These are phyloP conservation scores for Cryptococcus amylolentus DNA, from an alignment of 1,284 basidiomycete genomes.

Conservation along the genomic window DNA sequence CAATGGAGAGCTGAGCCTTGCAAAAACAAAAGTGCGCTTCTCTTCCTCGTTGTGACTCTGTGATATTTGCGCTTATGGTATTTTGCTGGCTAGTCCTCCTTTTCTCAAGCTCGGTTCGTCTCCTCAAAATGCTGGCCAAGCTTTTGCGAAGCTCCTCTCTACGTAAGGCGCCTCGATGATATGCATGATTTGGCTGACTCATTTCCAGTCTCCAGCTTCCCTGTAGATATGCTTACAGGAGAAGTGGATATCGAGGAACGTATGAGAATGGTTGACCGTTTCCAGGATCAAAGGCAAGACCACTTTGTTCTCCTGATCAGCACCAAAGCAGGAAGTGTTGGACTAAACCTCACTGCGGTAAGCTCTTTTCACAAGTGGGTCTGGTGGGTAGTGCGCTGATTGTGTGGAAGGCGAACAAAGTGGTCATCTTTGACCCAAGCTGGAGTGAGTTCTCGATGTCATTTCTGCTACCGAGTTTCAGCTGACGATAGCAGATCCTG, in stretches of 20 bases:
- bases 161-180: conserved; percentile 35
- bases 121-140: conserved; percentile 51
- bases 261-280: conserved; percentile 51
- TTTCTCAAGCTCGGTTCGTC: conserved; percentile 52
- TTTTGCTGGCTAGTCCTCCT: conserved; percentile 42
- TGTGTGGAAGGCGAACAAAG: conserved; percentile 46
- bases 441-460: conserved; percentile 40
- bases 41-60: not conserved
- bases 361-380: conserved; percentile 4
- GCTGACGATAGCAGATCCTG: conserved; percentile 36
- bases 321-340: conserved; percentile 44
- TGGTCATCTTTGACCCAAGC: conserved; percentile 51
- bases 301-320: conserved; percentile 50
- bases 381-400: not conserved
- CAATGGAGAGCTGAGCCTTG: conserved; percentile 49
- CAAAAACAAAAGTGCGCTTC: conserved; percentile 43
- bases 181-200: conserved; percentile 17
- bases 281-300: conserved; percentile 47
- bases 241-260: conserved; percentile 46
- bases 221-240: conserved; percentile 49
- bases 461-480: not conserved
- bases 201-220: conserved; percentile 34
- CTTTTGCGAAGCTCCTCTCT: conserved; percentile 43
- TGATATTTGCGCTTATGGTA: conserved; percentile 7
- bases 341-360: conserved; percentile 46